Evolutionary conservation across 208 protist species (phyloP), one percentile per base, ranked within the genome.

Genomic region (Acanthamoeba triangularis): DNA sequence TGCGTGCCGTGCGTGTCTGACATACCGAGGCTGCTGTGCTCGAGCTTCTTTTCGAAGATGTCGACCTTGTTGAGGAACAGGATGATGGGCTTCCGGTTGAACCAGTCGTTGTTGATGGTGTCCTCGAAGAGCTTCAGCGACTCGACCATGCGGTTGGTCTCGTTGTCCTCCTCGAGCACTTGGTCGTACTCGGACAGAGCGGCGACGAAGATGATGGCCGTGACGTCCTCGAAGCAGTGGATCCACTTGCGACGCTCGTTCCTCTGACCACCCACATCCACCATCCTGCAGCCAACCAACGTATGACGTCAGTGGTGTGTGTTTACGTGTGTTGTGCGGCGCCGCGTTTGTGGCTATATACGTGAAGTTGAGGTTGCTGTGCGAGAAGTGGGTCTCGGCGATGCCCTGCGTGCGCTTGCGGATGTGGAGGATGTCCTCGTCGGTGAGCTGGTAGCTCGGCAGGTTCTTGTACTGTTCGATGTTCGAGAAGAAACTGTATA

Each of bases 171-270:
- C 78, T 96, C 97, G 10, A 99, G 97, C 33, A 97, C 96, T 41
- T 98, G 96, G 94, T 99, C 98, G 84, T 98, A 98, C 49, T 96
- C 97, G 90, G 59, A 96, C 5, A 98, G n/a, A 18, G 97, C 96
- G 16, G 96, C 94, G 35, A 98, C 91, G 84, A 98, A 98, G 76
- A 98, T 97, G 35, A 98, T 96, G n/a, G 96, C 97, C 13, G 97
- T 98, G 1, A 99, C 97, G 65, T 90, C 91, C 28, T 97, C 95
- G 93, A 99, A 99, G 95, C 97, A 98, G 87, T 99, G 98, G 88
- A 99, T 98, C 98, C 98, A 98, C 82, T 98, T 99, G n/a, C 96
- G 67, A 54, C 98, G 88, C 95, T 98, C 98, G 33, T 97, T 96
- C 7, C 98, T 88, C 95, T 99, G 98, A 52, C 98, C 98, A 41